phyloP scores from a whole-genome alignment of 1,139 yeast genomes.

The Taphrina pruni region DNA sequence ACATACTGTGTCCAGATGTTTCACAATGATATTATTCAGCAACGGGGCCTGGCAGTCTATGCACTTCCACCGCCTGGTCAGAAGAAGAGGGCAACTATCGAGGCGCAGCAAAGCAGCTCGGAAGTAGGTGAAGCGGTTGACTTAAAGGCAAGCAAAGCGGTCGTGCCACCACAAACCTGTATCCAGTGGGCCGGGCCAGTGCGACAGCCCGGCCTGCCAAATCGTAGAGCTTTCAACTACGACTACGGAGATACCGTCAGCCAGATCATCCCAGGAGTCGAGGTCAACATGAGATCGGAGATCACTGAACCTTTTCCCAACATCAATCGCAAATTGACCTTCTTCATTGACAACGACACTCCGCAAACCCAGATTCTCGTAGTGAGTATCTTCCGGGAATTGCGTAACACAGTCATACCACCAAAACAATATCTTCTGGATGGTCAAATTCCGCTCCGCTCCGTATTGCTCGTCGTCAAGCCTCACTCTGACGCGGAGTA shows the following conservation, averaged over 20 bases:
- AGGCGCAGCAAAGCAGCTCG: no score
- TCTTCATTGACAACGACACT: constrained; percentile 1
- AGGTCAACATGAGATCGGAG: background rate
- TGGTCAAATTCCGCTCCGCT: constrained; percentile 1
- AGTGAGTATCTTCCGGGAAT: background rate
- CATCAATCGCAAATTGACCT: background rate
- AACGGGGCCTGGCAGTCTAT: constrained; percentile 2
- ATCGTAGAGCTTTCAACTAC: background rate
- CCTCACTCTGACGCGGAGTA: background rate
- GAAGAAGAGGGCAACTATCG: no score
- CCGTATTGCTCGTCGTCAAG: background rate
- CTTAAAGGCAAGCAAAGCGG: background rate
- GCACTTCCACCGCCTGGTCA: background rate
- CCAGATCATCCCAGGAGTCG: background rate
- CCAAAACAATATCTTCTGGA: background rate
- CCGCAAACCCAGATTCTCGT: background rate
- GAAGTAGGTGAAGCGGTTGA: no score
- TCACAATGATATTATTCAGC: background rate
- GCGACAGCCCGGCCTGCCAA: background rate
- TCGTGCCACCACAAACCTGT: background rate
- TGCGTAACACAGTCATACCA: background rate
- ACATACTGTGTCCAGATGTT: background rate
- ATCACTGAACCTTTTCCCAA: background rate
- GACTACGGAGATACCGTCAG: background rate
- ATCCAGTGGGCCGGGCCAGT: background rate